Percentiles rank a stretch among this genome's conserved stretches.
These are phyloP conservation scores for Rachicladosporium sp. DNA, from an alignment of 2,329 filamentous ascomycete species.

Conservation along the genomic window DNA sequence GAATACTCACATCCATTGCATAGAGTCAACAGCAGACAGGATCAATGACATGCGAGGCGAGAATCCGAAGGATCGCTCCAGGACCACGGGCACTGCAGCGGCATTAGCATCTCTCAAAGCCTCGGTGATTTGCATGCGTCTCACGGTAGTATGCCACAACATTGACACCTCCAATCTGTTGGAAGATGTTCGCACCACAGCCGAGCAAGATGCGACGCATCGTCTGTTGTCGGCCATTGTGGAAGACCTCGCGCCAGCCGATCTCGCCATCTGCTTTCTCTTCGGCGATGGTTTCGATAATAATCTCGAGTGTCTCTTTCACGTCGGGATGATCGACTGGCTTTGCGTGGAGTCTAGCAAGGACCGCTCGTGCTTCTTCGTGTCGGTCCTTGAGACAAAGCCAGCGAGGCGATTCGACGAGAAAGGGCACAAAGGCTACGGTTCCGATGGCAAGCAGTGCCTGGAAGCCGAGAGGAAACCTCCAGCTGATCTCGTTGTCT, in stretches of 20 bases:
- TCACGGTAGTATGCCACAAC: not conserved
- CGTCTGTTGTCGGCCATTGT: slow-evolving; percentile 35
- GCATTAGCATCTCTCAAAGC: slow-evolving; percentile 1
- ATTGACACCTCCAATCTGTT: slow-evolving; percentile 8
- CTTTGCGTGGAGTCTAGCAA: slow-evolving; percentile 7
- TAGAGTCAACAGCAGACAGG: slow-evolving; percentile 8
- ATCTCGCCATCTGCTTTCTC: slow-evolving; percentile 8
- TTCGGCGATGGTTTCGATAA: slow-evolving; percentile 8
- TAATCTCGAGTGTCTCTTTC: slow-evolving; percentile 6
- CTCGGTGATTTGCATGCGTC: too few relatives aligned
- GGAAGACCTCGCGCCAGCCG: slow-evolving; percentile 7
- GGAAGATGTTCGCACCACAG: slow-evolving; percentile 26
- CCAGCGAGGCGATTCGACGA: slow-evolving; percentile 12
- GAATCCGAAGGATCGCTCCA: slow-evolving; percentile 10
- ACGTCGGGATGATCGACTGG: slow-evolving; percentile 7
- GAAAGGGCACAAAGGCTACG: slow-evolving; percentile 4
- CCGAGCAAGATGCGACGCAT: slow-evolving; percentile 53
- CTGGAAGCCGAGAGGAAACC: slow-evolving; percentile 11
- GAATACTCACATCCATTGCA: slow-evolving; percentile 6
- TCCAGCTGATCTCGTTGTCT: slow-evolving; percentile 7
- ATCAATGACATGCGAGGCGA: slow-evolving; percentile 7
- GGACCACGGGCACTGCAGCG: slow-evolving; percentile 8
- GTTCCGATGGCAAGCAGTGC: slow-evolving; percentile 9
- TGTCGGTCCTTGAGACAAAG: slow-evolving; percentile 9
- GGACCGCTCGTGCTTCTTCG: slow-evolving; percentile 7